phyloP scores from a whole-genome alignment of 192 early-diverging fungal genomes.

The Rhizophagus clarus region DNA sequence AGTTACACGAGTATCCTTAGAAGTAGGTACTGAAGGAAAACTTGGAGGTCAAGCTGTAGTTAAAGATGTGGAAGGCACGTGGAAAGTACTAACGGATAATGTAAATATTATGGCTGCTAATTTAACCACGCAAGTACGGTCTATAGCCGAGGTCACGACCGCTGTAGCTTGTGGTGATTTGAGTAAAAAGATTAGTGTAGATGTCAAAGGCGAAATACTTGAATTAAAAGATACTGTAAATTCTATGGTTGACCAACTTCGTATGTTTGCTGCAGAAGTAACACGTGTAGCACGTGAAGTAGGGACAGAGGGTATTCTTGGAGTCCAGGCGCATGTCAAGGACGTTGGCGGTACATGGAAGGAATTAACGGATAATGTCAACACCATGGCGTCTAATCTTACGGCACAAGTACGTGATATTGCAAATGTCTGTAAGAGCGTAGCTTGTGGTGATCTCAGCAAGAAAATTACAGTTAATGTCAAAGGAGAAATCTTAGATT shows the following conservation, averaged over 20 bases:
- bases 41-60: conserved; percentile 57
- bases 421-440: conserved; percentile 59
- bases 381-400: conserved; percentile 60
- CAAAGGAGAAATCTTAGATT: conserved; percentile 68
- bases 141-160: conserved; percentile 62
- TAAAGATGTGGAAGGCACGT: conserved; percentile 58
- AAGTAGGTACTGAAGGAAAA: conserved; percentile 61
- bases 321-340: conserved; percentile 60
- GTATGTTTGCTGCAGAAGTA: conserved; percentile 63
- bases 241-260: conserved; percentile 57
- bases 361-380: conserved; percentile 62
- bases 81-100: conserved; percentile 66
- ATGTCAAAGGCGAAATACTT: conserved; percentile 53
- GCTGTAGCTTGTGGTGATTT: conserved; percentile 59
- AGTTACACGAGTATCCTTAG: conserved; percentile 53
- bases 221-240: conserved; percentile 58
- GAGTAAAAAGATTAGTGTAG: conserved; percentile 52
- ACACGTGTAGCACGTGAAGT: conserved; percentile 69
- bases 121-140: conserved; percentile 57
- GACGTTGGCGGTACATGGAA: conserved; percentile 58
- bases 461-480: conserved; percentile 64
- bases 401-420: conserved; percentile 65
- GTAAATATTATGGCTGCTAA: conserved; percentile 66
- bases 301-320: conserved; percentile 61
- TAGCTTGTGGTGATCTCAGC: conserved; percentile 60